phyloP scores from a whole-genome alignment of 306 rosid species.

The Dryas alaskensis region DNA sequence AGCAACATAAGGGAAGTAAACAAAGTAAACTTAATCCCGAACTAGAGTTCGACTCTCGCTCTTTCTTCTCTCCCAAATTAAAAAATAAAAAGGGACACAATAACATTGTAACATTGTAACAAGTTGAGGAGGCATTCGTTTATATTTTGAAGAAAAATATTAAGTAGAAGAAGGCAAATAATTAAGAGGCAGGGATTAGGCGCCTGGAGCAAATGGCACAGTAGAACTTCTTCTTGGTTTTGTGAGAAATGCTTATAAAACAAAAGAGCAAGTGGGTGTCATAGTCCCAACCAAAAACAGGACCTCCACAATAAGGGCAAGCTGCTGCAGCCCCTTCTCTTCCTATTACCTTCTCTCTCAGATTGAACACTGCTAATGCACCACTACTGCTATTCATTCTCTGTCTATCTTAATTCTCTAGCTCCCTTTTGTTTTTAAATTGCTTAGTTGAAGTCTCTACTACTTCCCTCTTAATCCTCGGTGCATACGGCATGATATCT shows the following conservation, averaged over 20 bases:
- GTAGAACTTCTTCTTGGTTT: constrained; percentile 31
- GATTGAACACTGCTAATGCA: constrained; percentile 26
- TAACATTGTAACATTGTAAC: too few species aligned
- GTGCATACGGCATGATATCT: too few species aligned
- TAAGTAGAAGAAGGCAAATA: too few species aligned
- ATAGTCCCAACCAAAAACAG: constrained; percentile 34
- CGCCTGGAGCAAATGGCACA: constrained; percentile 32
- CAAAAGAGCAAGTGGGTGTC: constrained; percentile 28
- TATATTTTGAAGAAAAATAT: background rate
- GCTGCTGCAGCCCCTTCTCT: constrained; percentile 22
- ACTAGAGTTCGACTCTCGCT: too few species aligned
- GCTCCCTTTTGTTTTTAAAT: background rate
- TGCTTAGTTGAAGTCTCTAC: too few species aligned
- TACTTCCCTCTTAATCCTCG: too few species aligned
- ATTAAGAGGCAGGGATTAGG: constrained; percentile 14
- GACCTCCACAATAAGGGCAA: constrained; percentile 45
- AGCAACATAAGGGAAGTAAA: too few species aligned
- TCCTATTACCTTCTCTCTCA: constrained; percentile 24
- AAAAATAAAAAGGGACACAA: too few species aligned
- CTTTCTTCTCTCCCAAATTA: too few species aligned
- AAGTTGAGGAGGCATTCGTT: background rate
- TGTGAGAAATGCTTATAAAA: constrained; percentile 34
- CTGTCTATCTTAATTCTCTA: background rate
- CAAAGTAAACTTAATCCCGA: too few species aligned
- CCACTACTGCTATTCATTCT: constrained; percentile 14